These are phyloP conservation scores for Saccharomycopsis guyanensis DNA, from an alignment of 805 yeast species.

Conservation along the genomic window DNA sequence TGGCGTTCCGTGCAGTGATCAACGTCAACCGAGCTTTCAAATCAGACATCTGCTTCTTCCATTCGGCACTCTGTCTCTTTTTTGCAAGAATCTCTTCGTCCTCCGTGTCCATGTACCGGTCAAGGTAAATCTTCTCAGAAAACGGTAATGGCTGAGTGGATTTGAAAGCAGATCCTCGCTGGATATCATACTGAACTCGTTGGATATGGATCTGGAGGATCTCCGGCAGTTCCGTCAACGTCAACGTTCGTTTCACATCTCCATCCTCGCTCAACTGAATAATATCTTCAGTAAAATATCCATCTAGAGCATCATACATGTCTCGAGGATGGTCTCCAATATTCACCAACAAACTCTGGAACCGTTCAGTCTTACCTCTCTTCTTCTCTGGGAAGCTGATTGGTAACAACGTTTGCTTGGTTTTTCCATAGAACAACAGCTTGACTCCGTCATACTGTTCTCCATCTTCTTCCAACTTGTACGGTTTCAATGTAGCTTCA, in stretches of 20 bases:
- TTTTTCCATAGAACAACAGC: conserved; percentile 74
- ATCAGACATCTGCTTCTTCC: conserved; percentile 49
- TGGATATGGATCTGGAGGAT: conserved; percentile 89
- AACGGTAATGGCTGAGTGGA: conserved; percentile 78
- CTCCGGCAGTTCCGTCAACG: conserved; percentile 66
- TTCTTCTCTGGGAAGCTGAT: conserved; percentile 29
- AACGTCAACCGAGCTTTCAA: conserved; percentile 36
- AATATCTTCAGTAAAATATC: conserved; percentile 66
- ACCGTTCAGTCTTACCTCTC: conserved; percentile 61
- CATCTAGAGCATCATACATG: conserved; percentile 85
- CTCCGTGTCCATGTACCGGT: conserved; percentile 72
- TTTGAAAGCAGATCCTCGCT: conserved; percentile 66
- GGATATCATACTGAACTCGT: conserved; percentile 84
- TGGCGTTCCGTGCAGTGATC: conserved; percentile 32
- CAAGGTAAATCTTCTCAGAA: conserved; percentile 71
- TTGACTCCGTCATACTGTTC: conserved; percentile 84
- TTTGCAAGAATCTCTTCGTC: conserved; percentile 44
- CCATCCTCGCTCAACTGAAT: conserved; percentile 64
- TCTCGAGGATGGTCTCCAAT: conserved; percentile 84
- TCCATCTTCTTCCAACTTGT: conserved; percentile 45
- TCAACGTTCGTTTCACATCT: conserved; percentile 62
- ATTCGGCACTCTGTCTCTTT: conserved; percentile 47
- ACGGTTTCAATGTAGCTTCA: conserved; percentile 78
- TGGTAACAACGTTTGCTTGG: conserved; percentile 68
- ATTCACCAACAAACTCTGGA: conserved; percentile 73